Conservation (phyloP, 2,329 filamentous ascomycete genomes). For the Fusarium tanahbumbuense region DNA sequence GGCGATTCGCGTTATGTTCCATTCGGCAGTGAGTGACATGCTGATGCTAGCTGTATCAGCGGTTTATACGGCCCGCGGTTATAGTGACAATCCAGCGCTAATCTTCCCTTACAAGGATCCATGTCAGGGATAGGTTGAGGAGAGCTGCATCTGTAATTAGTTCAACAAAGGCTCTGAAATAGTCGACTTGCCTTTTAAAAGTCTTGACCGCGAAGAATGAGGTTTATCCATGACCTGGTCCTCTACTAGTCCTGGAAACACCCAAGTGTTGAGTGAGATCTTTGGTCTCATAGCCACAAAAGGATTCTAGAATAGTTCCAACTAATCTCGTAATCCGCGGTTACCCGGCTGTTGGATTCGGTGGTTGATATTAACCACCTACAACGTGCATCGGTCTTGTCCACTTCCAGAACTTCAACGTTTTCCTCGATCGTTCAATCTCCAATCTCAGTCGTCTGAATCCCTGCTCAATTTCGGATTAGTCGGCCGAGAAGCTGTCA, state of each 20-base stretch:
- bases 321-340: slow-evolving; percentile 7
- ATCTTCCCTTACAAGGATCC: neutral
- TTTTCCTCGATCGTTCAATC: slow-evolving; percentile 15
- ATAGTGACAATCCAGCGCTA: neutral
- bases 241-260: neutral
- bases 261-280: neutral
- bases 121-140: neutral
- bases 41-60: neutral
- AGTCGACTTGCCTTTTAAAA: neutral
- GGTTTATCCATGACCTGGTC: neutral
- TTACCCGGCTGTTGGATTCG: neutral
- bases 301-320: slow-evolving; percentile 26
- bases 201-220: neutral
- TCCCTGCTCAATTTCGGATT: slow-evolving; percentile 44
- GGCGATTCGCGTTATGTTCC: slow-evolving; percentile 17
- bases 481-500: slow-evolving; percentile 27
- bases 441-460: slow-evolving; percentile 19
- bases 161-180: neutral
- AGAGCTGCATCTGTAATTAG: neutral
- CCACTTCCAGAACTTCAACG: slow-evolving; percentile 22
- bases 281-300: neutral
- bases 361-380: slow-evolving; percentile 27
- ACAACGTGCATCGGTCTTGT: slow-evolving; percentile 30
- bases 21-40: slow-evolving; percentile 18
- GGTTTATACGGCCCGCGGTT: neutral